Conservation (phyloP, 2,329 filamentous ascomycete genomes). For the Fusarium udum region DNA sequence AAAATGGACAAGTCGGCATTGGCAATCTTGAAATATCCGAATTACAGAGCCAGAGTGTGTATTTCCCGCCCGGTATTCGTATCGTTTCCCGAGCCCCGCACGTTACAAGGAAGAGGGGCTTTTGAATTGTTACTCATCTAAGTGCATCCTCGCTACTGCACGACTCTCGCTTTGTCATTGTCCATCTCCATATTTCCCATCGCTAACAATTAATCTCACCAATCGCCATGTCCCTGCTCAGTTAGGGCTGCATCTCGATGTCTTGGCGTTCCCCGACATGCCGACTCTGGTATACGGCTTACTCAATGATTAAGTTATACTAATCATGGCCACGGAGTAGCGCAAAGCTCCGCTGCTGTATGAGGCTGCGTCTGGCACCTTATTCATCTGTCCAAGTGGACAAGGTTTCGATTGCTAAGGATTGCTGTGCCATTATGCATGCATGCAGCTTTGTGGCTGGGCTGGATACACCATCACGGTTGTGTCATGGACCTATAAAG, state of each 20-base stretch:
- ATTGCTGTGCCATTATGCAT: background rate
- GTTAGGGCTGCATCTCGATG: constrained; percentile 14
- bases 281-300: constrained; percentile 14
- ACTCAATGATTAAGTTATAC: background rate
- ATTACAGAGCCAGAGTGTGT: background rate
- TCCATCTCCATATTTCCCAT: background rate
- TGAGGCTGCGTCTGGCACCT: background rate
- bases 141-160: background rate
- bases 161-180: constrained; percentile 21
- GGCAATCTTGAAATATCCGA: background rate
- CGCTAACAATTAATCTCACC: background rate
- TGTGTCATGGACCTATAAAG: constrained; percentile 20
- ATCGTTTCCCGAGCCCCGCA: constrained; percentile 17
- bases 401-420: constrained; percentile 27
- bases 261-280: constrained; percentile 40
- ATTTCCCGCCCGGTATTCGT: background rate
- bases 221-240: background rate
- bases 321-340: background rate
- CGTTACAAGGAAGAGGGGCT: fast-evolving
- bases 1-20: background rate
- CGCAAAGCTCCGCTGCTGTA: background rate
- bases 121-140: background rate
- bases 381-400: constrained; percentile 1
- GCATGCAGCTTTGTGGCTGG: constrained; percentile 7
- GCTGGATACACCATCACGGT: constrained; percentile 5